These are phyloP conservation scores for Aplosporella prunicola DNA, from an alignment of 2,329 filamentous ascomycete species.

Conservation along the genomic window DNA sequence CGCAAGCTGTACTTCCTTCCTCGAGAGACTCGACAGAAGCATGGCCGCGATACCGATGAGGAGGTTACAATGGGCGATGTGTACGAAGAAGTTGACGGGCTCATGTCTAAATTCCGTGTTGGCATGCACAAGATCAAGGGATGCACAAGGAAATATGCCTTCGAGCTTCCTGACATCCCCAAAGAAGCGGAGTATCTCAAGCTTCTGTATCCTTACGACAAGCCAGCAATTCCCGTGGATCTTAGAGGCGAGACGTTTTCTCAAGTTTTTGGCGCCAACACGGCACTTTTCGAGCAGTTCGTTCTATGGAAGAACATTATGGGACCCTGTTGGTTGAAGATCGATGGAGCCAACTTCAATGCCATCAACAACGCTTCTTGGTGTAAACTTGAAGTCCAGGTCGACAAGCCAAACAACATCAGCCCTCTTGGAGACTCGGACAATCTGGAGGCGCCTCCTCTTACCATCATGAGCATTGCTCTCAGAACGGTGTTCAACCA, in stretches of 20 bases:
- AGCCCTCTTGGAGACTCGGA: conserved; percentile 66
- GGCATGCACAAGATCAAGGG: conserved; percentile 89
- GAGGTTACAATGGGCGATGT: conserved; percentile 81
- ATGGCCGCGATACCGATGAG: conserved; percentile 62
- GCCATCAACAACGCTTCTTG: conserved; percentile 86
- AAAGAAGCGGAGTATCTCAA: conserved; percentile 89
- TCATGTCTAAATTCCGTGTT: conserved; percentile 83
- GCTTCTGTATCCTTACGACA: conserved; percentile 89
- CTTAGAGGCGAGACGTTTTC: conserved; percentile 81
- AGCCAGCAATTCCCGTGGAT: conserved; percentile 61
- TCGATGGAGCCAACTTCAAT: conserved; percentile 74
- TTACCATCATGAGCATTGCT: conserved; percentile 93
- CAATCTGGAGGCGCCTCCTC: conserved; percentile 69
- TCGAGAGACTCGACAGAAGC: conserved; percentile 51
- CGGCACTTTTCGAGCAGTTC: conserved; percentile 92
- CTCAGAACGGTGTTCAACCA: conserved; percentile 81
- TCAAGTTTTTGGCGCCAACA: conserved; percentile 87
- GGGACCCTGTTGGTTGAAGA: conserved; percentile 95
- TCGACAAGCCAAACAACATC: conserved; percentile 68
- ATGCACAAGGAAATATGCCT: conserved; percentile 85
- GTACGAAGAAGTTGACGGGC: conserved; percentile 74
- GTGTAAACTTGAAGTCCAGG: conserved; percentile 88
- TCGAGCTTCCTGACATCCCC: conserved; percentile 79
- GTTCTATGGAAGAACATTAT: conserved; percentile 98
- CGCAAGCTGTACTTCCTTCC: conserved; percentile 91